Conservation (phyloP, 441 rosid species). For the Cnidoscolus chayamansa region DNA sequence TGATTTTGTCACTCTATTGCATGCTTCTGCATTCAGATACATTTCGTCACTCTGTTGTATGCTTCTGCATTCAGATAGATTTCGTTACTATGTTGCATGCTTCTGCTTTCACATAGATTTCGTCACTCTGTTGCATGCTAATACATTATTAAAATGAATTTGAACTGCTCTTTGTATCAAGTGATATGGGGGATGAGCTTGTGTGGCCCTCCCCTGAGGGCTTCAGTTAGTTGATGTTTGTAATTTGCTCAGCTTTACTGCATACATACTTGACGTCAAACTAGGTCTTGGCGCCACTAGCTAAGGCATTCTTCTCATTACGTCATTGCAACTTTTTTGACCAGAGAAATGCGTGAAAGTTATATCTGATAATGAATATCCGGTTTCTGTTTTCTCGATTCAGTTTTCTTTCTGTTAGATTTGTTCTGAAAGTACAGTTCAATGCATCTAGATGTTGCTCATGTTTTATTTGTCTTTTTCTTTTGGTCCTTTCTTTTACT, state of each 20-base stretch:
- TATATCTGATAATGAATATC: slow-evolving; percentile 1
- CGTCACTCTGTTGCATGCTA: not conserved
- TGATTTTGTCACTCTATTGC: not conserved
- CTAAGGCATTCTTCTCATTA: not conserved
- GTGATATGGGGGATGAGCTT: not conserved
- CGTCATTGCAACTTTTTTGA: not conserved
- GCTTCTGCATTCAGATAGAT: too few relatives aligned
- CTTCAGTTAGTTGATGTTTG: not conserved
- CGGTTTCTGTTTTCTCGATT: not conserved
- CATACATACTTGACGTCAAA: not conserved
- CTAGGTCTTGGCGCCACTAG: slow-evolving; percentile 1
- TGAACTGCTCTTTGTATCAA: not conserved
- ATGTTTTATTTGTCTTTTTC: not conserved
- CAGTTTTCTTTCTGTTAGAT: not conserved
- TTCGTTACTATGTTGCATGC: too few relatives aligned
- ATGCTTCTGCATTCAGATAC: too few relatives aligned
- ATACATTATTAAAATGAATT: not conserved
- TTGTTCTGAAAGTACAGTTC: slow-evolving; percentile 11
- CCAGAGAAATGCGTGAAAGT: not conserved
- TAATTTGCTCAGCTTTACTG: not conserved
- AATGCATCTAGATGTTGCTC: not conserved
- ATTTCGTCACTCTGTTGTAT: too few relatives aligned
- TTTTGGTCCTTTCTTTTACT: slow-evolving; percentile 8
- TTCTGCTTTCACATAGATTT: not conserved
- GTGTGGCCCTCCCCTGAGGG: not conserved